A percentile compares a stretch with the other conserved stretches of the same genome.
phyloP scores from a whole-genome alignment of 768 basidiomycete genomes.

The Lactarius tabidus region DNA sequence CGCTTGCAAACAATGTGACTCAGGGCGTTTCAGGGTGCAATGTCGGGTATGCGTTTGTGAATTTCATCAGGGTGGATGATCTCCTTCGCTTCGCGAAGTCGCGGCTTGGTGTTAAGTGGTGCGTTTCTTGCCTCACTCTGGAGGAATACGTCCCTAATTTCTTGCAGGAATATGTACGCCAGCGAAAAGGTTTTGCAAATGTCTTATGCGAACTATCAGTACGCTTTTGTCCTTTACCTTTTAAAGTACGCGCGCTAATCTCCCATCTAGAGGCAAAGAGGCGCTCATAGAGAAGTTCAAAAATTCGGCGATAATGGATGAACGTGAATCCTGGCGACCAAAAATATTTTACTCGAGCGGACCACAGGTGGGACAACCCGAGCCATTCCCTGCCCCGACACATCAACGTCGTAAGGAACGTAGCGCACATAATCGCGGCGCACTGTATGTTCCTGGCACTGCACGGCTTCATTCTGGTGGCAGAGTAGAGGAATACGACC shows the following conservation, averaged over 20 bases:
- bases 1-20: background rate
- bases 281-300: slow-evolving; percentile 90
- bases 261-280: slow-evolving; percentile 67
- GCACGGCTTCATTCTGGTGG: slow-evolving; percentile 16
- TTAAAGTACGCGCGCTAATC: background rate
- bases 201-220: slow-evolving; percentile 94
- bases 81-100: slow-evolving; percentile 70
- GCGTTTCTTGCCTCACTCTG: slow-evolving; percentile 26
- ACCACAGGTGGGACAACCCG: slow-evolving; percentile 64
- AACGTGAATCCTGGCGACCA: slow-evolving; percentile 76
- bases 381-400: slow-evolving; percentile 80
- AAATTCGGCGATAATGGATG: slow-evolving; percentile 88
- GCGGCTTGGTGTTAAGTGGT: slow-evolving; percentile 81
- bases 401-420: slow-evolving; percentile 78
- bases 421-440: slow-evolving; percentile 74
- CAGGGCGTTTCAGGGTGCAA: slow-evolving; percentile 53
- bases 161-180: slow-evolving; percentile 80
- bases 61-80: slow-evolving; percentile 78
- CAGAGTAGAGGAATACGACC: slow-evolving; percentile 15
- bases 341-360: slow-evolving; percentile 82
- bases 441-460: slow-evolving; percentile 48
- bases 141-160: background rate
- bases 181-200: slow-evolving; percentile 89
- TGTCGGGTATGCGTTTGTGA: slow-evolving; percentile 85
- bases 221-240: slow-evolving; percentile 32